Conservation (phyloP, 148 eudicot species). For the Drosera capensis region DNA sequence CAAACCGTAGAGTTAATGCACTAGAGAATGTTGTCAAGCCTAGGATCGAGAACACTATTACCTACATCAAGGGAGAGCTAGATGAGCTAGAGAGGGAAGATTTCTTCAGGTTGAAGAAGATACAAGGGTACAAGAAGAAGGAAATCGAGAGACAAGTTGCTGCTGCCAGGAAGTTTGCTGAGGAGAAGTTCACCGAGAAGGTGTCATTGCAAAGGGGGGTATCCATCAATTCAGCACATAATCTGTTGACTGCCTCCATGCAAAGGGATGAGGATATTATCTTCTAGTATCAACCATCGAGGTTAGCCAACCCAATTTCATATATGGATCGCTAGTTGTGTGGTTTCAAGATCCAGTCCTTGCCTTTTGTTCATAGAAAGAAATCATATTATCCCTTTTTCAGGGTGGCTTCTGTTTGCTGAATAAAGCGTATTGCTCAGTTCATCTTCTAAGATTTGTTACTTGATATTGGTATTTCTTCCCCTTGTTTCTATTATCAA, state of each 20-base stretch:
- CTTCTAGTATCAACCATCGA: too few species aligned
- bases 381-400: too few species aligned
- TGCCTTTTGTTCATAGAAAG: too few species aligned
- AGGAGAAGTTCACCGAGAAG: conserved; percentile 40
- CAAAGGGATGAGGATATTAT: conserved; percentile 58
- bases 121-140: conserved; percentile 73
- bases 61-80: conserved; percentile 72
- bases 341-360: too few species aligned
- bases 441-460: too few species aligned
- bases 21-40: conserved; percentile 82
- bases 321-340: too few species aligned
- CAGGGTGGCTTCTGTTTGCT: too few species aligned
- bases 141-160: conserved; percentile 50
- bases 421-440: too few species aligned
- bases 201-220: conserved; percentile 39
- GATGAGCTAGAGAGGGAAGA: conserved; percentile 91
- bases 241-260: conserved; percentile 20
- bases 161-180: conserved; percentile 39
- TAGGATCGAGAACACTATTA: conserved; percentile 59
- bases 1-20: conserved; percentile 82
- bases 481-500: too few species aligned
- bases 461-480: too few species aligned
- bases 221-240: conserved; percentile 30
- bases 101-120: conserved; percentile 85
- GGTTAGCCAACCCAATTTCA: too few species aligned